Base-by-base conservation (phyloP, 73 alveolate species). In the Paramecium caudatum region DNA sequence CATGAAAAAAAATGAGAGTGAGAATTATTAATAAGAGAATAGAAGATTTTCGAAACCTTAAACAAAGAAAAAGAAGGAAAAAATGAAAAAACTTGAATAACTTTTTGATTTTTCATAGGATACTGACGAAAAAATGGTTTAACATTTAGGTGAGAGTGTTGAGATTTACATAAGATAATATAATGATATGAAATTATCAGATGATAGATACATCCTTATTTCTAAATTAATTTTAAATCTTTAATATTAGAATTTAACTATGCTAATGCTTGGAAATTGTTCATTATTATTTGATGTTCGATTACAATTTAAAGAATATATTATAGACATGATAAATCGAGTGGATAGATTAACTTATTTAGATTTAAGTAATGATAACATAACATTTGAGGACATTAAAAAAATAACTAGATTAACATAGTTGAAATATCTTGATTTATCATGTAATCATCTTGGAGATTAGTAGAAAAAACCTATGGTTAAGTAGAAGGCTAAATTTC, bases 321-420 rank as follows among this genome's bases (percentile, higher is more conserved):
- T 74, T 1, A 41, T 74, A 15, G 62, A 74, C 19, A 17, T 23
- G 10, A 74, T 74, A 19, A 74, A 74, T 17, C 19, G 43, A 74
- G 47, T 74, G n/a, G 68, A 37, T 74, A 74, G 47, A 74, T 37
- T 74, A 39, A 74, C 34, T 21, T 74, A 74, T 17, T 43, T 74
- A 41, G 88, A 74, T 74, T 47, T 74, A 1, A 74, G 88, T 74
- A 39, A 74, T 41, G 43, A 74, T 19, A 45, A 45, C 8, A 30
- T 74, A 19, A 41, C 68, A 4, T 27, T 37, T 41, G 65, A 74
- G 19, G 88, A 74, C 43, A 36, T 74, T 2, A 41, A 43, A 74
- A 74, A 74, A 6, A 74, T 74, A 8, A 74, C 62, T 45, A 25
- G 88, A 19, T 16, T 74, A 7, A 39, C 46, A 9, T 4, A 45